phyloP scores from a whole-genome alignment of 2,329 filamentous ascomycete genomes.

The Zymoseptoria passerinii region DNA sequence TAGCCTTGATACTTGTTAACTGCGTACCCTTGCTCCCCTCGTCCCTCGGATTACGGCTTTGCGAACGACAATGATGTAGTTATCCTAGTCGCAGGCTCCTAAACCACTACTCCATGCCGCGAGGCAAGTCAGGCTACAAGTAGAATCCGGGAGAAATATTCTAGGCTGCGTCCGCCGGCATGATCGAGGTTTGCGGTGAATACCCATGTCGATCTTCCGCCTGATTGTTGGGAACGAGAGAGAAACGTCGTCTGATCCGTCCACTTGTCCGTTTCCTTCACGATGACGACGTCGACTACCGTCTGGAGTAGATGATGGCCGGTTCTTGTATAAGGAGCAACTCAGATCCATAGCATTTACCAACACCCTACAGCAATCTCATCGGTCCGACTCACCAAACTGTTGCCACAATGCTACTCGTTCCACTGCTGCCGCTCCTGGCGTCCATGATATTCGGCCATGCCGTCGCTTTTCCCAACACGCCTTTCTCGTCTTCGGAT shows the following conservation, averaged over 20 bases:
- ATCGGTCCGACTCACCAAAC: not conserved
- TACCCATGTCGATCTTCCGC: not conserved
- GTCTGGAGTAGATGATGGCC: not conserved
- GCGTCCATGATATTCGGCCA: not conserved
- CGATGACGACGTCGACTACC: not conserved
- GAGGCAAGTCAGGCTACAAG: too few relatives aligned
- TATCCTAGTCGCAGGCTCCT: too few relatives aligned
- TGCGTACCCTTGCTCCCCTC: too few relatives aligned
- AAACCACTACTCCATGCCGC: too few relatives aligned
- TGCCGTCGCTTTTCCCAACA: not conserved
- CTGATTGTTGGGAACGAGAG: not conserved
- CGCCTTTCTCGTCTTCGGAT: conserved; percentile 21
- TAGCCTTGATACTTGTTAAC: too few relatives aligned
- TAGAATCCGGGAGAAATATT: too few relatives aligned
- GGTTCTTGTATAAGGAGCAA: not conserved
- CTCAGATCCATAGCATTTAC: not conserved
- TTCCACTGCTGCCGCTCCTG: not conserved
- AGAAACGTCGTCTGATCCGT: not conserved
- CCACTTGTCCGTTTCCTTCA: not conserved
- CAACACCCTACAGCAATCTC: not conserved
- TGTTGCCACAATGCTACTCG: not conserved
- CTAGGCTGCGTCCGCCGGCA: not conserved
- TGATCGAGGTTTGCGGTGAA: not conserved
- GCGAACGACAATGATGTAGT: too few relatives aligned
- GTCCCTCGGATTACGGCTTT: too few relatives aligned